Conservation (phyloP, 176 grass and related monocot species). For the Themeda triandra region DNA sequence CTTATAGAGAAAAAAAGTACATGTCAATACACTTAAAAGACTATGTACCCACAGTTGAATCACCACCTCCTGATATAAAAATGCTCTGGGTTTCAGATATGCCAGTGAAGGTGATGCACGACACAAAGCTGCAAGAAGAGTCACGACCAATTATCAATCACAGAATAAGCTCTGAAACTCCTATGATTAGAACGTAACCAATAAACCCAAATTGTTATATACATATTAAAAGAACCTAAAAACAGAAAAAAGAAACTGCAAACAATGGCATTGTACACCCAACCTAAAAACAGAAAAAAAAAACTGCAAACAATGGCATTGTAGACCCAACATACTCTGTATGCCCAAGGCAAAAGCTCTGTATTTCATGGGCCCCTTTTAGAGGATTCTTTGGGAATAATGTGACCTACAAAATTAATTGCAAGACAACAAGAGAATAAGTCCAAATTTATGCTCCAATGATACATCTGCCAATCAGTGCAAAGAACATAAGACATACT, state of each 20-base stretch:
- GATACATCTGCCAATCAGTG: not conserved
- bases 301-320: slow-evolving; percentile 16
- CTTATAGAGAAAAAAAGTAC: not conserved
- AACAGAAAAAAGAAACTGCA: slow-evolving; percentile 11
- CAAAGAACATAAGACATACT: slow-evolving; percentile 47
- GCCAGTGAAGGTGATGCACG: slow-evolving; percentile 69
- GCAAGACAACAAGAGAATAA: slow-evolving; percentile 1
- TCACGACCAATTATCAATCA: not conserved
- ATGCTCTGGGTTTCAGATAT: slow-evolving; percentile 44
- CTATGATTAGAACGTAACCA: not conserved
- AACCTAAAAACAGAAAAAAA: slow-evolving; percentile 13
- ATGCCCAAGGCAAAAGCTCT: slow-evolving; percentile 99
- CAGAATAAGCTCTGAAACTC: not conserved
- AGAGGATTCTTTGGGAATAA: slow-evolving; percentile 60
- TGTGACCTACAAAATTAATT: slow-evolving; percentile 61
- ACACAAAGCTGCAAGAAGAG: slow-evolving; percentile 68
- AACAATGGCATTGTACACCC: too few species aligned
- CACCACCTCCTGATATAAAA: slow-evolving; percentile 88
- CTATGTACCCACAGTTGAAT: slow-evolving; percentile 76
- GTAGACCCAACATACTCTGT: slow-evolving; percentile 59
- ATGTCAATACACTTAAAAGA: slow-evolving; percentile 13
- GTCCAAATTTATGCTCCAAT: not conserved
- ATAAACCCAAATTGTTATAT: not conserved
- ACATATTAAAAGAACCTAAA: slow-evolving; percentile 10
- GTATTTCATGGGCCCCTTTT: slow-evolving; percentile 80